Percentiles rank a stretch among this genome's conserved stretches.
These are phyloP conservation scores for Fusarium solani-melongenae DNA, from an alignment of 2,329 filamentous ascomycete species.

Conservation along the genomic window DNA sequence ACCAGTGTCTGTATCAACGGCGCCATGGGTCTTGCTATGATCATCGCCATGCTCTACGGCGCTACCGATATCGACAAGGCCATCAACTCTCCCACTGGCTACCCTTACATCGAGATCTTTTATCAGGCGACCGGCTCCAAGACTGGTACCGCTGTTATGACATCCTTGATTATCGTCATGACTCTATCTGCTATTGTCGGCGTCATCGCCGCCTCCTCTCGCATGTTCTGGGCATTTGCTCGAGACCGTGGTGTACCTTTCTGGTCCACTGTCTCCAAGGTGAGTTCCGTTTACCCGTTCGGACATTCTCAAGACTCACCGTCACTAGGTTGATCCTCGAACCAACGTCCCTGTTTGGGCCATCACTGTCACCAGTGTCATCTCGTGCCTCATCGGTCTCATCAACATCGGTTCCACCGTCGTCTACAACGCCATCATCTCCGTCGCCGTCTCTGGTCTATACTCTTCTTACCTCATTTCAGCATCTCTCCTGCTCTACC, in stretches of 20 bases:
- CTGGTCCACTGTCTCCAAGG: slow-evolving; percentile 29
- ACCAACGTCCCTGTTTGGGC: slow-evolving; percentile 39
- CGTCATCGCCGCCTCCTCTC: slow-evolving; percentile 38
- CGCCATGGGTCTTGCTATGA: slow-evolving; percentile 33
- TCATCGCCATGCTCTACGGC: slow-evolving; percentile 41
- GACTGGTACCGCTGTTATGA: slow-evolving; percentile 31
- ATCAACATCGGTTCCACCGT: slow-evolving; percentile 39
- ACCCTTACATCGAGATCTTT: slow-evolving; percentile 40
- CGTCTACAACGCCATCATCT: slow-evolving; percentile 40
- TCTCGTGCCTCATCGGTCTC: slow-evolving; percentile 36
- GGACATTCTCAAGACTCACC: rapidly evolving
- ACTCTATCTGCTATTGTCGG: slow-evolving; percentile 36
- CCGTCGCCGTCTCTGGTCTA: slow-evolving; percentile 33
- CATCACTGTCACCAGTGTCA: slow-evolving; percentile 28
- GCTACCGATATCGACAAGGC: slow-evolving; percentile 36
- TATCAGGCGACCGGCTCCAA: slow-evolving; percentile 38
- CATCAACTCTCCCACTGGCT: slow-evolving; percentile 33
- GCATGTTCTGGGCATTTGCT: slow-evolving; percentile 40
- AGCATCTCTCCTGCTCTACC: slow-evolving; percentile 36
- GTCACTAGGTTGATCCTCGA: slow-evolving; percentile 28
- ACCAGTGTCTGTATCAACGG: slow-evolving; percentile 36
- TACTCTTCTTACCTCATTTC: slow-evolving; percentile 39
- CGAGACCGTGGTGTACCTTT: slow-evolving; percentile 36
- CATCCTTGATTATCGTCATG: slow-evolving; percentile 35
- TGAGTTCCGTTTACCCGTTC: background rate